Percentiles rank a stretch among this genome's conserved stretches.
Evolutionary conservation across 2,329 filamentous ascomycete genomes (phyloP).

Genomic region (Polychaeton citri): DNA sequence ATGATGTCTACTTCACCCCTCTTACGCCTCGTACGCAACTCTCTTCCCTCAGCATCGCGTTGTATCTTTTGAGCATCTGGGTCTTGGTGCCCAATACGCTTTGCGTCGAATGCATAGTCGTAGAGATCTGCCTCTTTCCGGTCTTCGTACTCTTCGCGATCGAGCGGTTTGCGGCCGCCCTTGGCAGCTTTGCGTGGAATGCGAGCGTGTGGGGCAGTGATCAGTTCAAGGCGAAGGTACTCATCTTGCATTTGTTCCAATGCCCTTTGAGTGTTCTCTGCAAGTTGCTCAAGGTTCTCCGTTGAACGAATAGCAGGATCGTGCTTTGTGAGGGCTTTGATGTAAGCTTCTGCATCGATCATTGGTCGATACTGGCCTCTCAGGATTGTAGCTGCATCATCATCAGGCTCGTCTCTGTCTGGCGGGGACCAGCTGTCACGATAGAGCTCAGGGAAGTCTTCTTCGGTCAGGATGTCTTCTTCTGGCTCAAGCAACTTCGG

Average conservation of each 20-base stretch:
- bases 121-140: constrained; percentile 49
- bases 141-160: constrained; percentile 40
- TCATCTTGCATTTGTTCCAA: constrained; percentile 46
- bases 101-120: constrained; percentile 44
- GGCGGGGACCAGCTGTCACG: constrained; percentile 10
- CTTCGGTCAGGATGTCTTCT: constrained; percentile 19
- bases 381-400: constrained; percentile 28
- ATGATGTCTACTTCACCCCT: constrained; percentile 16
- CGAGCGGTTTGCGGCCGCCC: constrained; percentile 33
- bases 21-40: constrained; percentile 31
- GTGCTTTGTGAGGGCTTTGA: constrained; percentile 30
- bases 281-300: constrained; percentile 42
- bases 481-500: constrained; percentile 17
- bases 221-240: constrained; percentile 41
- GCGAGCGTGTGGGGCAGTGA: constrained; percentile 38
- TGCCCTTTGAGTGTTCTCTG: constrained; percentile 39
- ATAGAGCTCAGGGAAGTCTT: constrained; percentile 16
- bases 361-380: constrained; percentile 28
- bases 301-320: constrained; percentile 30
- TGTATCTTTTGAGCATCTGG: constrained; percentile 40
- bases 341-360: constrained; percentile 28
- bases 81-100: constrained; percentile 40
- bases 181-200: constrained; percentile 39
- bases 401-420: constrained; percentile 13
- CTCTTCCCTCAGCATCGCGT: constrained; percentile 31